phyloP scores from a whole-genome alignment of 2,329 filamentous ascomycete species.

The Chaetomium strumarium region DNA sequence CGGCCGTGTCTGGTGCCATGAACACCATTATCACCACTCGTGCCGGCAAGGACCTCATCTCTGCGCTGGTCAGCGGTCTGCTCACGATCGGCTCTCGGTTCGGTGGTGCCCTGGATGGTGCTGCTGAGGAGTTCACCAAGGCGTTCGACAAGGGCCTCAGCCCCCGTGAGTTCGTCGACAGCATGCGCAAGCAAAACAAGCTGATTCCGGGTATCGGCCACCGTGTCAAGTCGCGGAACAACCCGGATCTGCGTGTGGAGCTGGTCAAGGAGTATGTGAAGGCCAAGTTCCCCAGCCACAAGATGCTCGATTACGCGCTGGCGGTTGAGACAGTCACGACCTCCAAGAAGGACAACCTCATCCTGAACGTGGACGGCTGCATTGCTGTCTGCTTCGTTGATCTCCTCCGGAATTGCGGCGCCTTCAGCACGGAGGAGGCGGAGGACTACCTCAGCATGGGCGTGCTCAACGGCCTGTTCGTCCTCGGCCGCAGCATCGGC shows the following conservation, averaged over 20 bases:
- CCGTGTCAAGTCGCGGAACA: slow-evolving; percentile 99
- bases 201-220: slow-evolving; percentile 98
- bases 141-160: slow-evolving; percentile 97
- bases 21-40: slow-evolving; percentile 99
- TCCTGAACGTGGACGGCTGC: slow-evolving; percentile 97
- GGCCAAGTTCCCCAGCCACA: slow-evolving; percentile 95
- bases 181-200: slow-evolving; percentile 99
- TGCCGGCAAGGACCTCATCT: slow-evolving; percentile 98
- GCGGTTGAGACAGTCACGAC: slow-evolving; percentile 97
- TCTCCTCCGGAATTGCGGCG: slow-evolving; percentile 93
- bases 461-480: slow-evolving; percentile 98
- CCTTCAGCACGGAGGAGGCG: slow-evolving; percentile 91
- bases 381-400: slow-evolving; percentile 99
- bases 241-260: slow-evolving; percentile 98
- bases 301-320: slow-evolving; percentile 97
- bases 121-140: slow-evolving; percentile 96
- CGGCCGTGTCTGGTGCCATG: slow-evolving; percentile 98
- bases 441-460: slow-evolving; percentile 99
- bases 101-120: slow-evolving; percentile 95
- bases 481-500: slow-evolving; percentile 94
- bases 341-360: slow-evolving; percentile 99
- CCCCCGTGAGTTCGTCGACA: slow-evolving; percentile 98
- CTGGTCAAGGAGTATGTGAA: slow-evolving; percentile 98
- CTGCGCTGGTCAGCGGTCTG: slow-evolving; percentile 89
- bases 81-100: slow-evolving; percentile 97